Base-by-base conservation (phyloP, 495 filamentous ascomycete species). In the Penicillium paxilli region DNA sequence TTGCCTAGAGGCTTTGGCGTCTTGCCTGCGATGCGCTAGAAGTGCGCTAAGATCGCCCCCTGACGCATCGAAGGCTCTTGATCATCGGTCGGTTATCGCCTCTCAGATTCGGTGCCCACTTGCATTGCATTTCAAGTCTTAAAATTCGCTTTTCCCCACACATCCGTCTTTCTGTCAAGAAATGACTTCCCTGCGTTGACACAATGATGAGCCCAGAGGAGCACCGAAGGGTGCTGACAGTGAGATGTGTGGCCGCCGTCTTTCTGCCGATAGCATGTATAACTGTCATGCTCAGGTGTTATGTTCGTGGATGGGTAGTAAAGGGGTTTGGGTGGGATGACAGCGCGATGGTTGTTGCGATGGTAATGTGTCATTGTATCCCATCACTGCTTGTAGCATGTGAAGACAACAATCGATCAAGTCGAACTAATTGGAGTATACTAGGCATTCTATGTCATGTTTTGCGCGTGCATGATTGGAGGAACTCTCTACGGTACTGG, bases 281-380 rank as follows among this genome's bases (percentile, higher is more conserved):
- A 5, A 49, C 72, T n/a, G 71, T 78, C 7, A 44, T 70, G 19
- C 47, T 77, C 44, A 71, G 76, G 20, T 70, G 72, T 45, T 79
- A 78, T 62, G 73, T 78, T 25, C 72, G 76, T 11, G 58, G 55
- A 22, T 59, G 52, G 28, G 25, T 79, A 2, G 68, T 78, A n/a
- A 73, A 71, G 44, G 69, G 55, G 3, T 71, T 78, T 58, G 76
- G 76, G 33, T 66, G 66, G 62, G 76, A 79, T 67, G 76, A 79
- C 51, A 58, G 57, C 0, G 47, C 66, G 3, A 78, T 79, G 67
- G 63, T 75, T 9, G 4, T 71, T 40, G 68, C 73, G 21, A 38
- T 63, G 59, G 71, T 77, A 50, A 26, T 25, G 20, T 5, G 3
- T 17, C 25, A 7, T 2, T 25, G 21, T 26, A 33, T 26, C 14